Evolutionary conservation across 2,329 filamentous ascomycete genomes (phyloP), one percentile per base, ranked within the genome.

Genomic region (Monosporascus ibericus): DNA sequence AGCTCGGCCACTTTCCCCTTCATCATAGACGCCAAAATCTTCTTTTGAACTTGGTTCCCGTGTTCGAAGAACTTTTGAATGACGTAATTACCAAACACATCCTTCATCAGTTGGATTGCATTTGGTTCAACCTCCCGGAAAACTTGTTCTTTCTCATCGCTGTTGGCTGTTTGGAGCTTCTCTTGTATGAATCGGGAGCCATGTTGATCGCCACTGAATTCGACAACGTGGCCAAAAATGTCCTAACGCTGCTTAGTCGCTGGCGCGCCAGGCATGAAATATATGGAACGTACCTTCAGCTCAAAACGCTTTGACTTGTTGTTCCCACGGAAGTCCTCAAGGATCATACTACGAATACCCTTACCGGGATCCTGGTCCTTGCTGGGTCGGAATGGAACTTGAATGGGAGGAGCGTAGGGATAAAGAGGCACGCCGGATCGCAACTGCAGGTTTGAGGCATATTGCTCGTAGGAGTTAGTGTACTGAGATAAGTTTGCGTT

Each of bases 21-120:
- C 91, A 97, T 96, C 68, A 88, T 85, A 57, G 85, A 84, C 1
- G 90, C 91, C 42, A 99, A 72, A 2, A 88, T 79, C 69, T 87
- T 91, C 75, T 99, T 99, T 73, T 99, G 94, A 0, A 86, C 81
- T 70, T 96, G 92, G 60, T 90, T 95, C 39, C 94, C 92, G 68
- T 97, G 90, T 68, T 97, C 92, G 57, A 97, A 96, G 66, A 97
- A 86, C 68, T 96, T 97, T 65, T 99, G 94, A 39, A 97, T 92
- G 37, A 99, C 94, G 65, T 97, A 99, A 69, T 99, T 99, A 50
- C 94, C 94, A 65, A 96, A 99, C 0, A 97, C 87, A 68, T 97
- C 94, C 46, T 87, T 92, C 90, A 96, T 96, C 47, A 99, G 75
- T 64, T 92, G 90, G 30, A 95, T 71, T 1, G 87, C 84, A 60